phyloP scores from a whole-genome alignment of 2,329 filamentous ascomycete species.

The Cladophialophora exuberans region DNA sequence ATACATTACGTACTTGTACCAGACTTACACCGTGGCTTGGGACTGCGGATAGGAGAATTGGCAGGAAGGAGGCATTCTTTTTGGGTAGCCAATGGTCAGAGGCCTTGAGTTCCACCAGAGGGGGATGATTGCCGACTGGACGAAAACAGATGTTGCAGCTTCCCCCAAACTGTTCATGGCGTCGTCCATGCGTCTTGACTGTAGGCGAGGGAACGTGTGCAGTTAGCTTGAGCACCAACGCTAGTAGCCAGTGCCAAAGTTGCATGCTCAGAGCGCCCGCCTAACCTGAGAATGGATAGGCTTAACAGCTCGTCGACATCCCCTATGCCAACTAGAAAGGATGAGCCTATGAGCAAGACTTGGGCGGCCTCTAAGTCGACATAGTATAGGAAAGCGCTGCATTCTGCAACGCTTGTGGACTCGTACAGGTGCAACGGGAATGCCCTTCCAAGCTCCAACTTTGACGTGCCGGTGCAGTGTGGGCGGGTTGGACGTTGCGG shows the following conservation, averaged over 20 bases:
- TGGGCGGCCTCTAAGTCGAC: neutral
- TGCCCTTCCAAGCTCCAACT: no score
- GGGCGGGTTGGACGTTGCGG: neutral
- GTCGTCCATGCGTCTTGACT: constrained; percentile 12
- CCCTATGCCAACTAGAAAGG: neutral
- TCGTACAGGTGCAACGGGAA: constrained; percentile 5
- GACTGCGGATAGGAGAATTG: no score
- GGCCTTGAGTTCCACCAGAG: neutral
- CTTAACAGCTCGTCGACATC: neutral
- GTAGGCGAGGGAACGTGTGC: constrained; percentile 18
- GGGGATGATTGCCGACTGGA: constrained; percentile 20
- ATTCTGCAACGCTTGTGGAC: constrained; percentile 9
- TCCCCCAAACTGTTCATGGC: constrained; percentile 19
- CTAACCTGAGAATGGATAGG: constrained; percentile 9
- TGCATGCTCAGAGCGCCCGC: neutral
- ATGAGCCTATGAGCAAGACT: neutral
- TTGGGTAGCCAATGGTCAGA: neutral
- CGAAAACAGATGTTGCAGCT: neutral
- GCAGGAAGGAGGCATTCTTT: no score
- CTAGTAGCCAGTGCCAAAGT: constrained; percentile 17
- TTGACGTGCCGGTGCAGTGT: no score
- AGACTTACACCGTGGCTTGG: no score
- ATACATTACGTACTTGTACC: no score
- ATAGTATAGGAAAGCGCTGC: neutral
- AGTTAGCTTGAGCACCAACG: constrained; percentile 8